Conservation (phyloP, 2,329 filamentous ascomycete genomes). For the Fusarium sulawesiense region DNA sequence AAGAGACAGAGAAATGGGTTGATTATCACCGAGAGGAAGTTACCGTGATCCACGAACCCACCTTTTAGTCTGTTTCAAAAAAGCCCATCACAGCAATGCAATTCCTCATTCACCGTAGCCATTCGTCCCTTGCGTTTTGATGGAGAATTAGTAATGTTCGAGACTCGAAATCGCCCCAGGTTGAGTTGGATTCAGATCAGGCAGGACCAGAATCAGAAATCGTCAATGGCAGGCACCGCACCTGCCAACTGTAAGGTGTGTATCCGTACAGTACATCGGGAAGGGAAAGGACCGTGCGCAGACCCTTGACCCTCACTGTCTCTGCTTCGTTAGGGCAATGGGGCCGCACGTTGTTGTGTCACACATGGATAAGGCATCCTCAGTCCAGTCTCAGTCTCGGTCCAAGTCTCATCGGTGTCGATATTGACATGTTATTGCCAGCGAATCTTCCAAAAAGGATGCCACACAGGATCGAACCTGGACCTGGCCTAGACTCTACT, state of each 20-base stretch:
- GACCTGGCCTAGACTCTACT: slow-evolving; percentile 1
- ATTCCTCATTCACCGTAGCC: slow-evolving; percentile 14
- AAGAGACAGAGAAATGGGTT: neutral
- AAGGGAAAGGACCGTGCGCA: slow-evolving; percentile 37
- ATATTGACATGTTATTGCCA: slow-evolving; percentile 4
- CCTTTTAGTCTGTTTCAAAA: slow-evolving; percentile 35
- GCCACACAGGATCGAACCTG: slow-evolving; percentile 19
- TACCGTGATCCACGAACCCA: slow-evolving; percentile 25
- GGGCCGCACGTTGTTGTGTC: slow-evolving; percentile 44
- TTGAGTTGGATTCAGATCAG: neutral
- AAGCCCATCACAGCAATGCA: slow-evolving; percentile 18
- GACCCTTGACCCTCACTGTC: slow-evolving; percentile 39
- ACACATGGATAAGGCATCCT: slow-evolving; percentile 34
- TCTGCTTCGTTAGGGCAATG: slow-evolving; percentile 43
- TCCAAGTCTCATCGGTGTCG: slow-evolving; percentile 7
- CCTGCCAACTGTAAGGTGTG: neutral
- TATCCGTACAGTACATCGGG: neutral
- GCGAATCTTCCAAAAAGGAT: slow-evolving; percentile 14
- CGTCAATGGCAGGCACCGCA: slow-evolving; percentile 1
- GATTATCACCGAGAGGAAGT: slow-evolving; percentile 17
- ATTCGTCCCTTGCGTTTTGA: slow-evolving; percentile 24
- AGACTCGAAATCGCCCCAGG: slow-evolving; percentile 23
- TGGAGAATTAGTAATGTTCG: slow-evolving; percentile 41
- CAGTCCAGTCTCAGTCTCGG: slow-evolving; percentile 11
- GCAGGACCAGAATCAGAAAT: slow-evolving; percentile 13